Evolutionary conservation across 2,329 filamentous ascomycete species (phyloP).

Genomic region (Hymenoscyphus scutula): DNA sequence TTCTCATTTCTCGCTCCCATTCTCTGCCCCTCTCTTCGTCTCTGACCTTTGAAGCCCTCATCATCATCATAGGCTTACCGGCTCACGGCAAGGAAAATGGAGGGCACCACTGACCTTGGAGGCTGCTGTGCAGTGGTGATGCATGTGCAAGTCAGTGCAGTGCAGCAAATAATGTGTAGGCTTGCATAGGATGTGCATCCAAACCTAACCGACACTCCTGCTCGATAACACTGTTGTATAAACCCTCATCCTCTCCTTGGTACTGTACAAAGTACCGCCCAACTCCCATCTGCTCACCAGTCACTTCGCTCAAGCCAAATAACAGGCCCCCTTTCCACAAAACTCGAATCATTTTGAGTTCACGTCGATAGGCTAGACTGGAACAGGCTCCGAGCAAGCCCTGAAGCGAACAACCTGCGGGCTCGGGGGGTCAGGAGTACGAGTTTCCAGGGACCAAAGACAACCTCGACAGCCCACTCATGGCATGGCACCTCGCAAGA

Average conservation of each 20-base stretch:
- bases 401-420: background rate
- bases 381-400: background rate
- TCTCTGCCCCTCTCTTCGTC: background rate
- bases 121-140: background rate
- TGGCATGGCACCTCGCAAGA: background rate
- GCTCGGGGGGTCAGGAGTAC: background rate
- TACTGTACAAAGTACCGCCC: background rate
- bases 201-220: background rate
- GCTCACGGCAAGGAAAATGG: conserved; percentile 3
- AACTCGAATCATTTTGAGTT: background rate
- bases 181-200: conserved; percentile 2
- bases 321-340: background rate
- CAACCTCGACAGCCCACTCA: background rate
- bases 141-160: background rate
- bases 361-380: background rate
- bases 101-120: background rate
- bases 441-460: background rate
- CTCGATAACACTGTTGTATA: background rate
- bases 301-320: background rate
- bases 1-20: background rate
- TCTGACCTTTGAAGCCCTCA: background rate
- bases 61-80: background rate
- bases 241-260: background rate
- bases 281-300: background rate
- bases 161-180: background rate